These are phyloP conservation scores for Mimosa pudica DNA, from an alignment of 306 rosid genomes.

Conservation along the genomic window DNA sequence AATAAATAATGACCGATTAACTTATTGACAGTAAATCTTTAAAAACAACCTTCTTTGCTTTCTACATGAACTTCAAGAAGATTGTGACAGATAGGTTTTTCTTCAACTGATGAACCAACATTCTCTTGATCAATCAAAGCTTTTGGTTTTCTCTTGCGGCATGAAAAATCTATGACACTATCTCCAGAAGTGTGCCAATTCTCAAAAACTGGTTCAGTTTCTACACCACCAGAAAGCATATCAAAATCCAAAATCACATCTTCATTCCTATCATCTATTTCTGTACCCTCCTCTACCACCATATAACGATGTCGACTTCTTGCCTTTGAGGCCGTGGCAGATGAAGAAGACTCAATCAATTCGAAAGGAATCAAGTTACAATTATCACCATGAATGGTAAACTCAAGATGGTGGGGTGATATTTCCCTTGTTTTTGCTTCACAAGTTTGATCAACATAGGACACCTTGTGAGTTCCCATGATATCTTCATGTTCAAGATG, in stretches of 20 bases:
- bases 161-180: slow-evolving; percentile 38
- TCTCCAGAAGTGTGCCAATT: slow-evolving; percentile 70
- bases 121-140: slow-evolving; percentile 28
- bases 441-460: slow-evolving; percentile 49
- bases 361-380: slow-evolving; percentile 78
- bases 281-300: slow-evolving; percentile 48
- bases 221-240: slow-evolving; percentile 45
- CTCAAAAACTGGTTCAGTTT: slow-evolving; percentile 53
- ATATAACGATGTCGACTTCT: slow-evolving; percentile 35
- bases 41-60: slow-evolving; percentile 48
- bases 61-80: slow-evolving; percentile 36
- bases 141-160: slow-evolving; percentile 31
- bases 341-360: slow-evolving; percentile 46
- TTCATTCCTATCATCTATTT: slow-evolving; percentile 31
- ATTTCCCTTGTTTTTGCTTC: slow-evolving; percentile 39
- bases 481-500: slow-evolving; percentile 37
- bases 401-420: slow-evolving; percentile 70
- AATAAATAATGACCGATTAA: background rate
- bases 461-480: slow-evolving; percentile 44
- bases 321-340: slow-evolving; percentile 31
- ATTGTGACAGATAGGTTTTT: slow-evolving; percentile 30
- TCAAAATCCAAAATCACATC: slow-evolving; percentile 88
- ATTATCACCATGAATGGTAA: slow-evolving; percentile 72
- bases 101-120: slow-evolving; percentile 25
- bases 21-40: background rate